Base-by-base conservation (phyloP, 768 basidiomycete species). In the Lentinus brumalis region DNA sequence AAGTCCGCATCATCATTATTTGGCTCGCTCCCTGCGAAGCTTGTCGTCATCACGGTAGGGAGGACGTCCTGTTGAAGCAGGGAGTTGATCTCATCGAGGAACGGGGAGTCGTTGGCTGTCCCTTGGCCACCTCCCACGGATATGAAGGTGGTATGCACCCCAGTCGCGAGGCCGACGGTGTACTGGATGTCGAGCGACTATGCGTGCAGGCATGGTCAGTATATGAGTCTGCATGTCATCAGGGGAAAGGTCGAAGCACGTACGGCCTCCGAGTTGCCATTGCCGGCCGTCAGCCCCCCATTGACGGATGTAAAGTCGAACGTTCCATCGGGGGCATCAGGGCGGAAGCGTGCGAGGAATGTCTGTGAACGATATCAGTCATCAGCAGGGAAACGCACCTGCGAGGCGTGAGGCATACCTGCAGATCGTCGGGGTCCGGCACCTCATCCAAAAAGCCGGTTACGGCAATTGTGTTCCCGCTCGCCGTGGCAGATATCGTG, bases 41-140 rank as follows among this genome's bases (percentile, higher is more conserved):
- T 88, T 0, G 86, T 91, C 0, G 88, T 65, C 26, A 91, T 85
- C 12, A 83, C 77, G 61, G 83, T 79, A 8, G 88, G 86, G 1
- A 81, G 71, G 53, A 75, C 66, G 9, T 72, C 52, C 31, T 81
- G 78, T 9, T 65, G 65, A 0, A 83, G 73, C 14, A 89, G 67
- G 55, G 78, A 84, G 40, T 86, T 78, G 41, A 91, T 71, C 86
- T 87, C 89, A n/a, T 77, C 66, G 16, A 70, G 62, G 61, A 65
- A 63, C 11, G 35, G 35, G 35, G 35, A 35, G 35, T 35, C 35
- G 35, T 11, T 11, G 35, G 35, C 35, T 35, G 35, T 35, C 35
- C 35, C 35, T 35, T 35, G 35, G 6, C 35, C 35, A 35, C 35
- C 35, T 35, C 35, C 35, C 35, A 35, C 35, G 11, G 35, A 35